Evolutionary conservation across 805 yeast genomes (phyloP).

Genomic region (Candida railenensis): DNA sequence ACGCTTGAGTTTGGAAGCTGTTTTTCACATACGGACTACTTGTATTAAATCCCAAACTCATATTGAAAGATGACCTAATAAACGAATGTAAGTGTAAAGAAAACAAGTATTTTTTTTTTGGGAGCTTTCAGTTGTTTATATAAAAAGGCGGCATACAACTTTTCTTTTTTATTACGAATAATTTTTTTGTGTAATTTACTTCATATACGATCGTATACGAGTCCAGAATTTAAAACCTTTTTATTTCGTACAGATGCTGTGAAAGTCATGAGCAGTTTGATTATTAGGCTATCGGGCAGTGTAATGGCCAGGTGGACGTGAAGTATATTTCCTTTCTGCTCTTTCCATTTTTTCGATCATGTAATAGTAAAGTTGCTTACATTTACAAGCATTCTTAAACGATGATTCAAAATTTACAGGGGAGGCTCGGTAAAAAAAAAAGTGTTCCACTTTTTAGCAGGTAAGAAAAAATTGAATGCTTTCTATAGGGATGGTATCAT

Average conservation of each 20-base stretch:
- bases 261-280: no score
- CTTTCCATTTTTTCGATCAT: no score
- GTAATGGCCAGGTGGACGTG: no score
- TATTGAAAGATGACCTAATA: not conserved
- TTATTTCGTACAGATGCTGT: not conserved
- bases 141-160: not conserved
- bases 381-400: not conserved
- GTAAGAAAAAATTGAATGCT: no score
- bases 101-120: not conserved
- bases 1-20: slow-evolving; percentile 11
- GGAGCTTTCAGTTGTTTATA: not conserved
- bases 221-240: not conserved
- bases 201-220: slow-evolving; percentile 2
- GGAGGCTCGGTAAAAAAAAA: not conserved
- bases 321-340: no score
- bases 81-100: not conserved
- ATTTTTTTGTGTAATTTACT: not conserved
- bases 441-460: not conserved
- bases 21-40: slow-evolving; percentile 6
- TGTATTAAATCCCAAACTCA: slow-evolving; percentile 2
- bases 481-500: no score
- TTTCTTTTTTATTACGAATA: not conserved
- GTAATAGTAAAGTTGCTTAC: not conserved
- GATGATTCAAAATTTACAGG: not conserved
- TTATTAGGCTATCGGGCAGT: no score